Conservation (phyloP, 352 stramenopile species). For the Phytophthora cactorum region DNA sequence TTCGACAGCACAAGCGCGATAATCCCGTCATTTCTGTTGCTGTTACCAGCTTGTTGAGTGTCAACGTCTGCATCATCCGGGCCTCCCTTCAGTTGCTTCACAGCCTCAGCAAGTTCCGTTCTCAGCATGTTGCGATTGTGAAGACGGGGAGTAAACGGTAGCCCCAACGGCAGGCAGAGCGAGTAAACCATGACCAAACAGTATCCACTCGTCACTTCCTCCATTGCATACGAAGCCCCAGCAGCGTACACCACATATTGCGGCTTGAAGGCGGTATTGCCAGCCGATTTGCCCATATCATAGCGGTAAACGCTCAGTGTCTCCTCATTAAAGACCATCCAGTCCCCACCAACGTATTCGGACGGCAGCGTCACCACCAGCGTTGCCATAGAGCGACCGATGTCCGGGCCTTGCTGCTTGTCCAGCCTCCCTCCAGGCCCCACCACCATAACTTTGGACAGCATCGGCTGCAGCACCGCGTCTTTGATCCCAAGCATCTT, state of each 20-base stretch:
- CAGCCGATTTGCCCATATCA: not conserved
- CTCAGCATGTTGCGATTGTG: not conserved
- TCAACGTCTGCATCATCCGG: not conserved
- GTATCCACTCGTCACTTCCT: constrained; percentile 19
- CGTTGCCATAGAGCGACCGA: constrained; percentile 7
- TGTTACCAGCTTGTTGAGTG: not conserved
- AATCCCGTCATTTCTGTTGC: not conserved
- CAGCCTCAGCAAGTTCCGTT: constrained; percentile 3
- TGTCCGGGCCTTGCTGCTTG: not conserved
- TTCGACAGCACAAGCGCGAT: constrained; percentile 1
- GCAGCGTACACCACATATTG: constrained; percentile 11
- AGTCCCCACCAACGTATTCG: constrained; percentile 2
- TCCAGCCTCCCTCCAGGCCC: not conserved
- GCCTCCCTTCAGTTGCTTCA: constrained; percentile 6
- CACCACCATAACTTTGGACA: constrained; percentile 10
- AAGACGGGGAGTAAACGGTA: not conserved
- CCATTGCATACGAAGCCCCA: not conserved
- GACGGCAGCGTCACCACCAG: constrained; percentile 6
- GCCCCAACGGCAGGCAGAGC: not conserved
- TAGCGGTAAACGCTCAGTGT: not conserved
- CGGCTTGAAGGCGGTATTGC: constrained; percentile 2
- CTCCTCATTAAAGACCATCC: not conserved
- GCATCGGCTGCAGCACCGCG: not conserved
- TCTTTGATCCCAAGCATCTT: constrained; percentile 11
- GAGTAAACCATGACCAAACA: constrained; percentile 12